Percentiles rank a stretch among this genome's conserved stretches.
Evolutionary conservation across 352 stramenopile species (phyloP).

Genomic region (Globisporangium cederbergense): DNA sequence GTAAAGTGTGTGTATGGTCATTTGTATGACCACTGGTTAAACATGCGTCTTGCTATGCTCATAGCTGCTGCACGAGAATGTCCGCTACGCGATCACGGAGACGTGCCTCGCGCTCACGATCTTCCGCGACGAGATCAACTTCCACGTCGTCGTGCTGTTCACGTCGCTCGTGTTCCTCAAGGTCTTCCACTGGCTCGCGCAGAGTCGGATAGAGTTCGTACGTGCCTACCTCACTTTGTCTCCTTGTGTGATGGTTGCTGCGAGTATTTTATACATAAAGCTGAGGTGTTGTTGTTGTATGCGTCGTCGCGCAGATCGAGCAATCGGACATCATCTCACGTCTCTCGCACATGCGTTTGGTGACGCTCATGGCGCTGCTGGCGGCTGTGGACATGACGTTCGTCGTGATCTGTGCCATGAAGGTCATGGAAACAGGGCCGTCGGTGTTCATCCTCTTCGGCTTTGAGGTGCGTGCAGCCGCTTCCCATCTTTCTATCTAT

Average conservation of each 20-base stretch:
- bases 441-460: constrained; percentile 95
- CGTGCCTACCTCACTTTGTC: constrained; percentile 19
- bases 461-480: constrained; percentile 81
- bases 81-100: constrained; percentile 97
- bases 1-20: too few relatives aligned
- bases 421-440: constrained; percentile 78
- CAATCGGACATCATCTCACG: constrained; percentile 81
- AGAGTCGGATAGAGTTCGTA: constrained; percentile 89
- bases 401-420: constrained; percentile 84
- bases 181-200: constrained; percentile 90
- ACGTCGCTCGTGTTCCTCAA: constrained; percentile 95
- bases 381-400: constrained; percentile 85
- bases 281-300: constrained; percentile 2
- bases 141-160: constrained; percentile 94
- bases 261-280: background rate
- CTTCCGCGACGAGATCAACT: constrained; percentile 96
- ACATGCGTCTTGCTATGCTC: background rate
- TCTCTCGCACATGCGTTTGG: constrained; percentile 82
- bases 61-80: constrained; percentile 94
- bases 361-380: constrained; percentile 87
- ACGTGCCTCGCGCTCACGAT: constrained; percentile 99
- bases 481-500: background rate
- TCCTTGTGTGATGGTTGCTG: background rate
- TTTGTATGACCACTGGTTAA: background rate
- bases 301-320: constrained; percentile 59